phyloP scores from a whole-genome alignment of 495 filamentous ascomycete genomes.

The Tricharina praecox region DNA sequence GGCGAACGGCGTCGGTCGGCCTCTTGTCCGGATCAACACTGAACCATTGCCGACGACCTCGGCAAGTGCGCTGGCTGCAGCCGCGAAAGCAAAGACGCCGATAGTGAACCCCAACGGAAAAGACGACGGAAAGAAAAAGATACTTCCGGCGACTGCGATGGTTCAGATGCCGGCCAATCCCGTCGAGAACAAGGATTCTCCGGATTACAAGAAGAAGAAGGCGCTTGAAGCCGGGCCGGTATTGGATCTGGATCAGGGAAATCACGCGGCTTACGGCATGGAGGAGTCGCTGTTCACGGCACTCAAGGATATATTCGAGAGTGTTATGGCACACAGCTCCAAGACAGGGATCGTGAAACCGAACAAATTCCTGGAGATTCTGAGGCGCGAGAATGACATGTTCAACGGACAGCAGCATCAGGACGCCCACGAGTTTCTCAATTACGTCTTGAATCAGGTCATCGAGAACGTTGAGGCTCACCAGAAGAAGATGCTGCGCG shows the following conservation, averaged over 20 bases:
- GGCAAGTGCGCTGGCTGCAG: conserved; percentile 28
- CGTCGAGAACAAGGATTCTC: conserved; percentile 45
- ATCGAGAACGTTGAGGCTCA: conserved; percentile 74
- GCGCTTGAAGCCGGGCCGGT: conserved; percentile 75
- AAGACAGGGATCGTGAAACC: conserved; percentile 86
- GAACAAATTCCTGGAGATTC: conserved; percentile 78
- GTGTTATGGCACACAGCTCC: conserved; percentile 62
- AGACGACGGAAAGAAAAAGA: conserved; percentile 19
- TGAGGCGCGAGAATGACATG: conserved; percentile 91
- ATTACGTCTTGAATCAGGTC: conserved; percentile 86
- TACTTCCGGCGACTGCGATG: conserved; percentile 16
- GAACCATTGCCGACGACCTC: conserved; percentile 22
- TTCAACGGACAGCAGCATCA: conserved; percentile 94
- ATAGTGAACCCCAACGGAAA: conserved; percentile 27
- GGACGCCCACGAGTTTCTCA: conserved; percentile 94
- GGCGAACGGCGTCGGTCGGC: conserved; percentile 10
- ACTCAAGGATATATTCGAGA: conserved; percentile 90
- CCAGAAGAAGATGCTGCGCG: conserved; percentile 20
- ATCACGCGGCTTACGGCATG: conserved; percentile 72
- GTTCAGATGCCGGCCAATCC: conserved; percentile 8
- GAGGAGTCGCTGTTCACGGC: conserved; percentile 84
- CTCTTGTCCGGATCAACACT: conserved; percentile 33
- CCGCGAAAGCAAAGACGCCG: conserved; percentile 28
- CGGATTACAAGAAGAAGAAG: conserved; percentile 93
- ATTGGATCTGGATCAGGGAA: conserved; percentile 63